These are phyloP conservation scores for Alternaria viburni DNA, from an alignment of 2,329 filamentous ascomycete species.

Conservation along the genomic window DNA sequence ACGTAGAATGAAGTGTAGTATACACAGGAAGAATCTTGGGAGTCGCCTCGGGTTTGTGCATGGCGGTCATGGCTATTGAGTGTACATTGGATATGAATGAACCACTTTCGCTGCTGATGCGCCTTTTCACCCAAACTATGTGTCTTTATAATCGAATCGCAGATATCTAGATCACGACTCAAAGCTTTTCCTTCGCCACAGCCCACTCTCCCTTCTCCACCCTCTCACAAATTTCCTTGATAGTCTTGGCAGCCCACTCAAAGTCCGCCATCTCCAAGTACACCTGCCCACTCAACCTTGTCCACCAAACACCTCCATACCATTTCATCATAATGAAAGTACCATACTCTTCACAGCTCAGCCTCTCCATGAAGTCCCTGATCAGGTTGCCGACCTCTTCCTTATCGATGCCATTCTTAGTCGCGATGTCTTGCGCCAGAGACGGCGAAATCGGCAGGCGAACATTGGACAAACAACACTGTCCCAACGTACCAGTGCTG, in stretches of 20 bases:
- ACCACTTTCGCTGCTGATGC: background rate
- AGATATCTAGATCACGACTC: background rate
- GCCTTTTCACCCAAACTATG: background rate
- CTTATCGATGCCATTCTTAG: constrained; percentile 21
- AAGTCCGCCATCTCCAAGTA: constrained; percentile 85
- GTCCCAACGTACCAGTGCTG: constrained; percentile 63
- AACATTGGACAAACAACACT: constrained; percentile 76
- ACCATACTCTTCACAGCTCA: constrained; percentile 63
- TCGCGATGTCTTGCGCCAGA: constrained; percentile 31
- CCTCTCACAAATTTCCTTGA: constrained; percentile 64
- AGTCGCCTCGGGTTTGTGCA: background rate
- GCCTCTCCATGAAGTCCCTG: constrained; percentile 50
- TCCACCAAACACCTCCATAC: constrained; percentile 70
- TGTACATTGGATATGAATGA: background rate
- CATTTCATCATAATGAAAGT: constrained; percentile 73
- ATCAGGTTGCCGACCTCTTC: constrained; percentile 36
- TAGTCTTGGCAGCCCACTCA: constrained; percentile 66
- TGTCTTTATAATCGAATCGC: background rate
- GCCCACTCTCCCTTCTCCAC: constrained; percentile 55
- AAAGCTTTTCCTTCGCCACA: constrained; percentile 13
- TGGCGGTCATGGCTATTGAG: background rate
- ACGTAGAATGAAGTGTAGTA: background rate
- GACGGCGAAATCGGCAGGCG: constrained; percentile 67
- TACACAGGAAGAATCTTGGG: background rate
- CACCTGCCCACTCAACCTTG: constrained; percentile 77